Evolutionary conservation across 371 early-diverging fungal species (phyloP).

Genomic region (Cladochytrium tenue): DNA sequence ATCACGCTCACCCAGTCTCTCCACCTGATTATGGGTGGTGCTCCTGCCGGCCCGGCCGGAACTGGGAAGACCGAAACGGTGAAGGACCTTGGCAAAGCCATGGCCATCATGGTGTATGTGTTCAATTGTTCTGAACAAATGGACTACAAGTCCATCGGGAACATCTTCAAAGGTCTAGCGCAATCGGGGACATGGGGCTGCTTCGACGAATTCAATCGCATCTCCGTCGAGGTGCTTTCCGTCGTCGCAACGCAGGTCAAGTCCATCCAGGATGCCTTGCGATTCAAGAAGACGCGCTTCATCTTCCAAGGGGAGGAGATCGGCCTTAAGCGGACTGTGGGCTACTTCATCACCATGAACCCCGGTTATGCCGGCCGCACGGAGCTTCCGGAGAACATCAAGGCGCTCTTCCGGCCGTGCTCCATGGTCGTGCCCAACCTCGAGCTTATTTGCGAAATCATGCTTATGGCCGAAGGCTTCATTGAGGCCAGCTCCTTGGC

Average conservation of each 20-base stretch:
- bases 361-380: conserved; percentile 68
- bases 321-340: conserved; percentile 53
- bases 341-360: conserved; percentile 69
- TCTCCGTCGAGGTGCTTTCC: conserved; percentile 64
- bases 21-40: conserved; percentile 67
- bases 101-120: conserved; percentile 66
- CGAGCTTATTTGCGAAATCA: conserved; percentile 69
- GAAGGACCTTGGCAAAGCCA: conserved; percentile 66
- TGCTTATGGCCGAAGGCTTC: conserved; percentile 71
- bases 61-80: conserved; percentile 60
- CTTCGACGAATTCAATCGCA: conserved; percentile 74
- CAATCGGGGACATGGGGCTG: conserved; percentile 68
- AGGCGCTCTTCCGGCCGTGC: conserved; percentile 66
- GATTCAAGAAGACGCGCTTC: conserved; percentile 63
- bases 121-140: conserved; percentile 72
- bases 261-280: conserved; percentile 62
- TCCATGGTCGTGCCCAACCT: conserved; percentile 69
- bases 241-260: conserved; percentile 68
- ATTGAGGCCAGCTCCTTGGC: conserved; percentile 62
- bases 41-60: conserved; percentile 67
- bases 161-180: conserved; percentile 66
- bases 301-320: conserved; percentile 70
- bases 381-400: conserved; percentile 68
- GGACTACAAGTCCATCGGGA: conserved; percentile 67
- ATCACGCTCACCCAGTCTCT: conserved; percentile 65